Conservation (phyloP, 2,329 filamentous ascomycete species). For the Fusarium sp. region DNA sequence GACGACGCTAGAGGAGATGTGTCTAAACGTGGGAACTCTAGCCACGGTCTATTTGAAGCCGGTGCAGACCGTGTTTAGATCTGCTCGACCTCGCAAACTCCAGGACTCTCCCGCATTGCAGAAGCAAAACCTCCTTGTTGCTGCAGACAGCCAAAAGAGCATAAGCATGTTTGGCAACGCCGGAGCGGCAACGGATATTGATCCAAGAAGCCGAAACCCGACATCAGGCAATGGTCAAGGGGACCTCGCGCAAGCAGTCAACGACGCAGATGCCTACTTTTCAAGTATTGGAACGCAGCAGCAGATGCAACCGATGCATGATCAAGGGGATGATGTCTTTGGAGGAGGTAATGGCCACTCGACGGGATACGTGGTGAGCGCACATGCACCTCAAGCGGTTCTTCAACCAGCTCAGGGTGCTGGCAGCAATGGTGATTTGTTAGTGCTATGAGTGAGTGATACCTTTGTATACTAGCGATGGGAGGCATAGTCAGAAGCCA, state of each 20-base stretch:
- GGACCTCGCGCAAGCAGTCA: constrained; percentile 76
- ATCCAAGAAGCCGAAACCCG: constrained; percentile 52
- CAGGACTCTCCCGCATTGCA: constrained; percentile 88
- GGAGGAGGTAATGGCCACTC: constrained; percentile 65
- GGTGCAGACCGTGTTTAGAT: constrained; percentile 95
- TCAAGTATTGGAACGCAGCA: constrained; percentile 77
- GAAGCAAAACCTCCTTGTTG: constrained; percentile 68
- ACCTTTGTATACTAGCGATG: constrained; percentile 28
- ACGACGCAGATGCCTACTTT: constrained; percentile 91
- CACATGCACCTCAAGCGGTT: constrained; percentile 80
- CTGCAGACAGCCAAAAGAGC: constrained; percentile 65
- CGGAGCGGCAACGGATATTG: constrained; percentile 61
- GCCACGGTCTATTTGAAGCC: constrained; percentile 98
- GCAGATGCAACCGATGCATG: constrained; percentile 77
- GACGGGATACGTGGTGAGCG: constrained; percentile 78
- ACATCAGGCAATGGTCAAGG: constrained; percentile 45
- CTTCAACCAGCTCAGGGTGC: constrained; percentile 74
- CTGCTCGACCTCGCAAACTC: constrained; percentile 81
- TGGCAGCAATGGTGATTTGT: constrained; percentile 75
- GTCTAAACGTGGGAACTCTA: constrained; percentile 92
- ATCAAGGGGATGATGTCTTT: constrained; percentile 69
- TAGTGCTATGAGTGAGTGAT: constrained; percentile 64
- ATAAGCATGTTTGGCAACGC: constrained; percentile 67
- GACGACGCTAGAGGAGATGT: constrained; percentile 93
- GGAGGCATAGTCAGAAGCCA: constrained; percentile 24